Evolutionary conservation across 2,329 filamentous ascomycete genomes (phyloP), one percentile per base, ranked within the genome.

Genomic region (Calonectria hawksworthii): DNA sequence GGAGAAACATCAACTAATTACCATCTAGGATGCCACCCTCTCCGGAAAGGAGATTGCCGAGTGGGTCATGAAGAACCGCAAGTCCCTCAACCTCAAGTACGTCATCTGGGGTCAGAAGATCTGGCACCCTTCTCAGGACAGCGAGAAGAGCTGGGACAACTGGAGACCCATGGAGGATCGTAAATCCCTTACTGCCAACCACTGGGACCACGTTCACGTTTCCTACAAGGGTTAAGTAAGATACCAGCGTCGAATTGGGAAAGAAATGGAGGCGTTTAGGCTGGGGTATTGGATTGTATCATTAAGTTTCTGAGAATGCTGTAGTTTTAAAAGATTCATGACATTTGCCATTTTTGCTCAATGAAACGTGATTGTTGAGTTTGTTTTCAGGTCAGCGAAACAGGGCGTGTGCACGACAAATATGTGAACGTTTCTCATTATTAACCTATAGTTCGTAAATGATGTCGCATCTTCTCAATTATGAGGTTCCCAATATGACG

Each of bases 31-130:
- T 3, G 82, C 83, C 64, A 85, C 85, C 10, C 75, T 84, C 26
- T 85, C 84, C 1, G 87, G 87, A 11, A 82, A 83, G 28, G 81
- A 86, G 41, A 87, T 89, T 41, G 88, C 87, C 2, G 86, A 89
- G 78, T 89, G 87, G 86, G 83, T 86, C 30, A 89, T 89, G 88
- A 84, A 85, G 38, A 86, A 89, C 75, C 83, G 84, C 18, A 77
- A 56, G 32, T 44, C 80, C 7, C 83, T 88, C 10, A 85, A 86
- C 72, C 79, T 89, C 77, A 88, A 87, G 80, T 89, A 89, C 74
- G 84, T 89, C 63, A 89, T 89, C 76, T 89, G 87, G 87, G 88
- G 87, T 23, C 87, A 89, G 81, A 85, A 83, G 74, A 89, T 89
- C 78, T 89, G 87, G 87, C 84, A 82, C 65, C 79, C 84, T 6